Base-by-base conservation (phyloP, 179 eudicot species). In the Silene noctiflora region DNA sequence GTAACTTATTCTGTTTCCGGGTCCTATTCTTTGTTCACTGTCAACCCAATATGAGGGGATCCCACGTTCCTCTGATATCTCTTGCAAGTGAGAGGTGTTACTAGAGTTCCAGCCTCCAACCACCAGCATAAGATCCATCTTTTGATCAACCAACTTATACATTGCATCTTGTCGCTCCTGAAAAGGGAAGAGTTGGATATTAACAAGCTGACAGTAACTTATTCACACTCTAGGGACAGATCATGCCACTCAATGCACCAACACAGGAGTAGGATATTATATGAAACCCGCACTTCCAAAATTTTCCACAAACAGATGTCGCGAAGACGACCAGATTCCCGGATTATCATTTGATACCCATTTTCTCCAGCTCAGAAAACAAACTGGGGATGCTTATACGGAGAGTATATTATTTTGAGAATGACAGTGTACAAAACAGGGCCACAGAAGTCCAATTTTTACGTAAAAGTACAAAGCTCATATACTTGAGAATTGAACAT, bases 131-230 rank as follows among this genome's bases (percentile, higher is more conserved):
- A 95, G 96, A 78, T 95, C 98, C 21, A 91, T 7, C 39, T 86
- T 72, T 66, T 93, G 82, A 62, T 95, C 96, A 65, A 93, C 96
- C 88, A 93, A 80, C 83, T 95, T 90, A 78, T 95, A 93, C 97
- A 95, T 93, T 12, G 99, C 99, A 82, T 95, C 99, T 89, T 95
- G 99, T 56, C 99, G 90, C 86, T 93, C 98, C 99, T 95, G 84
- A 72, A 75, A 69, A 48, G 64, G 39, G 44, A 78, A 69, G 46
- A 65, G 69, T 61, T 10, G 42, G 33, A 33, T 1, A 29, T 29
- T 60, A 9, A 62, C 10, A 21, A 12, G 4, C 20, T 20, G 65
- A 75, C 29, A 31, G 19, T 42, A 60, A 46, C 39, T 51, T 1
- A 72, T 13, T 8, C 73, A 53, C 31, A 25, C 3, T 10, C 4